These are phyloP conservation scores for Prunus yedoensis DNA, from an alignment of 331 rosid species.

Conservation along the genomic window DNA sequence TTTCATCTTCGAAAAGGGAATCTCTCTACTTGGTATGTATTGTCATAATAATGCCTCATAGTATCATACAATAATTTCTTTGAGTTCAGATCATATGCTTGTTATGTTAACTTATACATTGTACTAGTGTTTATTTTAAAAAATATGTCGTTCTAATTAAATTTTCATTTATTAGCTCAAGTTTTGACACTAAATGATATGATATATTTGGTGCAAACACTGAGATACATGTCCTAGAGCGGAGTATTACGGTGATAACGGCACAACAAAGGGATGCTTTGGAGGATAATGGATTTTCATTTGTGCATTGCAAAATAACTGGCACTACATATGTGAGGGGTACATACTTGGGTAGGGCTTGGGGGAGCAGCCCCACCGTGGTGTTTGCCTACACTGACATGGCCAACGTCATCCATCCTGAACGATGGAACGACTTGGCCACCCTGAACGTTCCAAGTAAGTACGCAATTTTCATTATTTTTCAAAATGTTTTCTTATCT, in stretches of 20 bases:
- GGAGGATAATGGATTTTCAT: slow-evolving; percentile 32
- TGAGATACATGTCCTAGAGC: slow-evolving; percentile 25
- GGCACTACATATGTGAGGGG: slow-evolving; percentile 26
- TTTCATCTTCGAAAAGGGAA: slow-evolving; percentile 60
- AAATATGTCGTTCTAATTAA: no score
- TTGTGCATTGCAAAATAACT: slow-evolving; percentile 45
- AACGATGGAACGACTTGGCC: slow-evolving; percentile 34
- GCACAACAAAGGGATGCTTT: slow-evolving; percentile 43
- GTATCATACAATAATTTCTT: no score
- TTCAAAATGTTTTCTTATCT: neutral
- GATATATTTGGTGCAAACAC: slow-evolving; percentile 18
- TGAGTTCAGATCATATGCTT: no score
- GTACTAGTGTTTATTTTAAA: no score
- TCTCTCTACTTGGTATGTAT: slow-evolving; percentile 53
- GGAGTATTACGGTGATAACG: slow-evolving; percentile 28
- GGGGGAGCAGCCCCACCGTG: slow-evolving; percentile 37
- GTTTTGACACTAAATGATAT: no score
- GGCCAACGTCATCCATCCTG: slow-evolving; percentile 14
- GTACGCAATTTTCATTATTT: no score
- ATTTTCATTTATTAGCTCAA: no score
- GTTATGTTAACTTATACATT: no score
- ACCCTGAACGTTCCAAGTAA: slow-evolving; percentile 24
- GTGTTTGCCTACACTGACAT: slow-evolving; percentile 39
- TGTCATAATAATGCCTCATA: no score
- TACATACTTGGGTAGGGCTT: slow-evolving; percentile 47